These are phyloP conservation scores for Tarenaya hassleriana DNA, from an alignment of 345 rosid species.

Conservation along the genomic window DNA sequence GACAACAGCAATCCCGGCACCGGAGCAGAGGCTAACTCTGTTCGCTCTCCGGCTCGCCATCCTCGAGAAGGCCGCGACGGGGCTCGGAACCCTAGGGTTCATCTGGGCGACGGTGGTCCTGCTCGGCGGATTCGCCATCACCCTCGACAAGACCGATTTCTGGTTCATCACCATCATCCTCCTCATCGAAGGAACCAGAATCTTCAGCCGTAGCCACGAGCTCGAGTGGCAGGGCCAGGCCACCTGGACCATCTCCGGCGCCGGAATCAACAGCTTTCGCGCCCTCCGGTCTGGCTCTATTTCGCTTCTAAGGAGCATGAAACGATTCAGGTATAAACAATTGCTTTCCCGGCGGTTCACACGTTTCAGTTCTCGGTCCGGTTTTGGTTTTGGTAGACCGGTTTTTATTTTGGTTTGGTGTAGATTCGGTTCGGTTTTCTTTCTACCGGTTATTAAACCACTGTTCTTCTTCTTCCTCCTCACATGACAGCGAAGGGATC, in stretches of 20 bases:
- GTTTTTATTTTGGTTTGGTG: too few relatives aligned
- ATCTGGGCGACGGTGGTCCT: constrained; percentile 97
- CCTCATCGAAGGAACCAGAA: constrained; percentile 75
- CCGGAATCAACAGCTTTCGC: constrained; percentile 63
- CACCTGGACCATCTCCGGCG: constrained; percentile 68
- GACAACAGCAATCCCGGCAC: constrained; percentile 39
- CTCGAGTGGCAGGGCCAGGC: constrained; percentile 95
- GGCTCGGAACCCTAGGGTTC: constrained; percentile 79
- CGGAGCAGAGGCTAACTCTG: constrained; percentile 80
- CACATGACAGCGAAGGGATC: constrained; percentile 12
- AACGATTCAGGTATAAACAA: constrained; percentile 21
- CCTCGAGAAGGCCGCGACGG: constrained; percentile 77
- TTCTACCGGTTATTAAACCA: too few relatives aligned
- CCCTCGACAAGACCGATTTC: constrained; percentile 69
- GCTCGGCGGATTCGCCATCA: constrained; percentile 83
- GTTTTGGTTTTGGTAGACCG: too few relatives aligned
- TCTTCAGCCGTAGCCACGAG: constrained; percentile 86
- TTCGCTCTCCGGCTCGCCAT: constrained; percentile 78
- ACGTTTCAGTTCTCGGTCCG: too few relatives aligned
- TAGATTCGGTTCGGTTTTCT: too few relatives aligned
- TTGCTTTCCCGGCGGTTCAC: not conserved
- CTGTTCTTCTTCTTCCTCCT: too few relatives aligned
- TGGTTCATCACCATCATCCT: constrained; percentile 77
- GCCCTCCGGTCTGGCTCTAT: constrained; percentile 48
- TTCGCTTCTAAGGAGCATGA: constrained; percentile 27